phyloP scores from a whole-genome alignment of 2,329 filamentous ascomycete species.

The Ilyonectria robusta region DNA sequence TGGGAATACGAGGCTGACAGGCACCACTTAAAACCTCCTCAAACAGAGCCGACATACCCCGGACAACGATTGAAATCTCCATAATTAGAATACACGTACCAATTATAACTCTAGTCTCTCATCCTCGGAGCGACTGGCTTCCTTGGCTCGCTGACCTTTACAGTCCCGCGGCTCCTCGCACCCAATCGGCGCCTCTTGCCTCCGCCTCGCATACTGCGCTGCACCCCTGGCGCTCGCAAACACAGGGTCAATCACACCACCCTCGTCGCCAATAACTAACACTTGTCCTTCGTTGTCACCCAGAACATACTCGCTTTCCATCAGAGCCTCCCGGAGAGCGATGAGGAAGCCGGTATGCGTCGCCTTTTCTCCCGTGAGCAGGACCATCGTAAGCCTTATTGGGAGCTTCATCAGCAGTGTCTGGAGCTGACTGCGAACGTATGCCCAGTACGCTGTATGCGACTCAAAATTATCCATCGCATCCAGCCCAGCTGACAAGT shows the following conservation, averaged over 20 bases:
- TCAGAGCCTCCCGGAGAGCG: neutral
- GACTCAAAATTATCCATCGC: neutral
- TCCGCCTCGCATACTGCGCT: constrained; percentile 1
- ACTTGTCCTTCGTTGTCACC: neutral
- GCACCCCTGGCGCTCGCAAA: constrained; percentile 1
- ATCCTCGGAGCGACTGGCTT: no score
- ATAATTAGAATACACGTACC: no score
- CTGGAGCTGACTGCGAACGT: neutral
- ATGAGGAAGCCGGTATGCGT: constrained; percentile 22
- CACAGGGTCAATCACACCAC: neutral
- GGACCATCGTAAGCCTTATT: neutral
- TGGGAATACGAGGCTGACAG: no score
- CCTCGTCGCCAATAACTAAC: neutral
- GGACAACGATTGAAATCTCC: no score
- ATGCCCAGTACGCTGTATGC: constrained; percentile 3
- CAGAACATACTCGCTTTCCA: no score
- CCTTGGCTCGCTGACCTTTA: neutral
- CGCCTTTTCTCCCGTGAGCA: constrained; percentile 24
- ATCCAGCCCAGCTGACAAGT: constrained; percentile 2
- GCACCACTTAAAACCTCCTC: no score
- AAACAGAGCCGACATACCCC: no score
- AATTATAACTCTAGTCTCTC: no score
- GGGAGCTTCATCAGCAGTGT: neutral
- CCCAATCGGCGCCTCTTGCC: constrained; percentile 10
- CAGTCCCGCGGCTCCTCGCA: neutral